Base-by-base conservation (phyloP, 164 flowering plant genomes). In the Tetracentron sinense region DNA sequence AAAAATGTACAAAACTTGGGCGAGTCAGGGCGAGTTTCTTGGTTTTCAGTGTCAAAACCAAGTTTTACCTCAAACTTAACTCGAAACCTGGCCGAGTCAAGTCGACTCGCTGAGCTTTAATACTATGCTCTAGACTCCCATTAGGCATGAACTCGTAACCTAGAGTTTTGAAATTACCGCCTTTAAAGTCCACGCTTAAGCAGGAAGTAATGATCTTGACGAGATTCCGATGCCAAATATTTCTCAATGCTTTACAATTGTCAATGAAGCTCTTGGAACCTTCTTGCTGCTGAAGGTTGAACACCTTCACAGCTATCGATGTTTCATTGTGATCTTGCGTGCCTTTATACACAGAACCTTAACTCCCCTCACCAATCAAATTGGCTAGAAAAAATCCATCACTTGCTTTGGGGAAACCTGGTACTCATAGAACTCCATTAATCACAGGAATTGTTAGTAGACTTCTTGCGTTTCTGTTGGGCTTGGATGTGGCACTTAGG, bases 291-390 rank as follows among this genome's bases (percentile, higher is more conserved):
- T 67, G 55, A 35, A 80, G 68, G 23, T 75, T 66, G 33, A 77
- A 65, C 2, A 80, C 81, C 60, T 79, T 80, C 6, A 77, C 68
- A 17, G 81, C 83, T 51, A 77, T 74, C 22, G 20, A 19, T 35
- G n/a, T 28, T 21, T 38, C 71, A 31, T 57, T 54, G 0, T 22
- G 27, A 16, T 14, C 54, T 7, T 75, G 38, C 6, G 6, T 44
- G 22, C 74, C 79, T 57, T 67, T 77, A 54, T 75, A 80, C 2
- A 80, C 81, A 11, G 69, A 70, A 7, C 81, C 77, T 54, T 51
- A 73, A 19, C 74, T 70, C 12, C 81, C 81, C 25, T 54, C 52
- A 6, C 83, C 83, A 23, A 77, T 60, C 55, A 77, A 46, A 61
- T 75, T 77, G 1, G 33, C 58, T 2, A 59, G 16, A 29, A 77